These are phyloP conservation scores for Colletotrichum theobromicola DNA, from an alignment of 2,329 filamentous ascomycete genomes.

Conservation along the genomic window DNA sequence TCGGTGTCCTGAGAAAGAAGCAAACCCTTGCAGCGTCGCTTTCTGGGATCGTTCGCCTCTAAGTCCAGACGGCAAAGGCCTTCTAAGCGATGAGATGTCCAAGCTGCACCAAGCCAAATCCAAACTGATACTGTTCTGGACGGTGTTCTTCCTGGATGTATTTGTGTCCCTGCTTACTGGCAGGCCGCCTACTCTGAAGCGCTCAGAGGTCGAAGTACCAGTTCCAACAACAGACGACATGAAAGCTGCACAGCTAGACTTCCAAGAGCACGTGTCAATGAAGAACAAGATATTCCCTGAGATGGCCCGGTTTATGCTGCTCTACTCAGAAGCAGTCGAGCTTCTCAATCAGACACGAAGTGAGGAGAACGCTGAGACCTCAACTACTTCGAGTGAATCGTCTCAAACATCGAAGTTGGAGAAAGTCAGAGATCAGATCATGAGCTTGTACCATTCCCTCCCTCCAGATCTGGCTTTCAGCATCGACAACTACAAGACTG, in stretches of 20 bases:
- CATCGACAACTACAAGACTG: neutral
- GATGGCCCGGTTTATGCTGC: neutral
- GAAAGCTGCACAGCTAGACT: neutral
- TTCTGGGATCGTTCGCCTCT: neutral
- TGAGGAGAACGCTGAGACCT: rapidly evolving
- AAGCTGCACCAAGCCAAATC: neutral
- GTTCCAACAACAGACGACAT: neutral
- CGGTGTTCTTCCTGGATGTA: neutral
- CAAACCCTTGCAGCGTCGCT: neutral
- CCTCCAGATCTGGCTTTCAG: neutral
- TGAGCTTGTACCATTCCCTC: neutral
- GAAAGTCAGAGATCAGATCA: neutral
- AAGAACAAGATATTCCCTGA: neutral
- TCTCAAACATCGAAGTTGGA: neutral
- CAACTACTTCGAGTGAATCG: neutral
- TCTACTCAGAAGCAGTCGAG: neutral
- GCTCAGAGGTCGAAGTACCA: neutral
- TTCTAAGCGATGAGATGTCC: neutral
- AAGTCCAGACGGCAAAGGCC: neutral
- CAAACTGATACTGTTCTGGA: neutral
- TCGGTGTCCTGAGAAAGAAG: neutral
- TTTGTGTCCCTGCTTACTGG: neutral
- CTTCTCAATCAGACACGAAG: neutral
- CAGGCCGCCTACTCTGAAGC: neutral
- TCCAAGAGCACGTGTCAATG: neutral